Percentiles rank a stretch among this genome's conserved stretches.
phyloP scores from a whole-genome alignment of 345 rosid species.

The Eucalyptus curtisii region DNA sequence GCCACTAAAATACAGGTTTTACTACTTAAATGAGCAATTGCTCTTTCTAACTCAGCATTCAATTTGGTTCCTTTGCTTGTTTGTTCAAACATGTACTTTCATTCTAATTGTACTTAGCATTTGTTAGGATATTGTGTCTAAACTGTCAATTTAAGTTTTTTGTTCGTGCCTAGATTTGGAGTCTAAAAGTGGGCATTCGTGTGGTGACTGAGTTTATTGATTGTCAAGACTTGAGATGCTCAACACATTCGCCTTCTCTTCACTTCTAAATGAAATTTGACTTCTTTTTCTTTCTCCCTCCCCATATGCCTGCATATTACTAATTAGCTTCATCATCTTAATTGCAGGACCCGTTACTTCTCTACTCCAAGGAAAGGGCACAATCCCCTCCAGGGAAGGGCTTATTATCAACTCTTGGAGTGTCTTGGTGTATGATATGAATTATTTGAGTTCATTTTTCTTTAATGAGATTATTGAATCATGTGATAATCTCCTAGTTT shows the following conservation, averaged over 20 bases:
- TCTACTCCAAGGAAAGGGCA: conserved; percentile 95
- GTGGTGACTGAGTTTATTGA: neutral
- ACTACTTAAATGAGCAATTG: neutral
- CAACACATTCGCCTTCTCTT: neutral
- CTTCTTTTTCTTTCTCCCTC: neutral
- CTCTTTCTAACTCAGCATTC: neutral
- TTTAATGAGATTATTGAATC: neutral
- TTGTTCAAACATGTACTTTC: neutral
- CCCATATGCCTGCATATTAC: neutral
- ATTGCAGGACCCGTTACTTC: conserved; percentile 84
- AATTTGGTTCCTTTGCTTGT: neutral
- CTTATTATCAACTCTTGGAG: conserved; percentile 92
- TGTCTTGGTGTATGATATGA: conserved; percentile 79
- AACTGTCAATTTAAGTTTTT: neutral
- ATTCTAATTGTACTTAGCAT: neutral
- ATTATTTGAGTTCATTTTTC: neutral
- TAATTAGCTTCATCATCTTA: neutral
- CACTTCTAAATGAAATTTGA: neutral
- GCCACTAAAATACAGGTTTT: neutral
- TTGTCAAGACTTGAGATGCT: neutral
- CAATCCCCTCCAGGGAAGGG: conserved; percentile 96
- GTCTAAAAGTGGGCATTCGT: neutral
- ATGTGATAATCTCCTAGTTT: neutral
- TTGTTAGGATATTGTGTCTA: neutral
- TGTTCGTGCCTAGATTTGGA: neutral